Conservation (phyloP, 805 yeast species). For the Metschnikowia dekortorum region DNA sequence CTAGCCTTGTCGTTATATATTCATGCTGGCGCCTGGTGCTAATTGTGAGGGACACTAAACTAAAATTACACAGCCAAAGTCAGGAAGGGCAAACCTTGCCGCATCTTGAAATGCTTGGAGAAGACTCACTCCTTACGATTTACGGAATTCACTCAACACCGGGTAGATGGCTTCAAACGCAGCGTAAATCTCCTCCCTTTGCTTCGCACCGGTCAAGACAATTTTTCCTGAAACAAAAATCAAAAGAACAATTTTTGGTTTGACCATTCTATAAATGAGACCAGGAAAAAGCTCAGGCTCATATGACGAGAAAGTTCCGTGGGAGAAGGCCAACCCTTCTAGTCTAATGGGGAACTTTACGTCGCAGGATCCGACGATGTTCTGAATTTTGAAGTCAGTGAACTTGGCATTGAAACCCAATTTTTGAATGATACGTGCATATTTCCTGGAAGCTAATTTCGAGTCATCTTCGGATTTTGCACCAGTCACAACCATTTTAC, state of each 20-base stretch:
- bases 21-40: constrained; percentile 2
- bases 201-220: constrained; percentile 97
- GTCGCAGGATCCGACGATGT: constrained; percentile 97
- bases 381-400: constrained; percentile 96
- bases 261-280: constrained; percentile 97
- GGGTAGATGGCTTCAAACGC: constrained; percentile 99
- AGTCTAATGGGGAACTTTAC: constrained; percentile 96
- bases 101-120: not conserved
- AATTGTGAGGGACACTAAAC: constrained; percentile 1
- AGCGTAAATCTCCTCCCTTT: constrained; percentile 96
- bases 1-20: not conserved
- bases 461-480: constrained; percentile 98
- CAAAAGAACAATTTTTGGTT: constrained; percentile 92
- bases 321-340: constrained; percentile 96
- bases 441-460: constrained; percentile 95
- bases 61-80: constrained; percentile 4
- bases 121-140: constrained; percentile 39
- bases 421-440: constrained; percentile 96
- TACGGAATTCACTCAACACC: constrained; percentile 95
- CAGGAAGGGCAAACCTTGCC: not conserved
- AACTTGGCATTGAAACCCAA: constrained; percentile 97
- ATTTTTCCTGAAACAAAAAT: constrained; percentile 97
- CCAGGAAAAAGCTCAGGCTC: constrained; percentile 99
- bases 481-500: constrained; percentile 99
- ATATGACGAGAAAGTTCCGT: constrained; percentile 97